Evolutionary conservation across 352 stramenopile genomes (phyloP), one percentile per base, ranked within the genome.

Genomic region (Nothophytophthora sp.): DNA sequence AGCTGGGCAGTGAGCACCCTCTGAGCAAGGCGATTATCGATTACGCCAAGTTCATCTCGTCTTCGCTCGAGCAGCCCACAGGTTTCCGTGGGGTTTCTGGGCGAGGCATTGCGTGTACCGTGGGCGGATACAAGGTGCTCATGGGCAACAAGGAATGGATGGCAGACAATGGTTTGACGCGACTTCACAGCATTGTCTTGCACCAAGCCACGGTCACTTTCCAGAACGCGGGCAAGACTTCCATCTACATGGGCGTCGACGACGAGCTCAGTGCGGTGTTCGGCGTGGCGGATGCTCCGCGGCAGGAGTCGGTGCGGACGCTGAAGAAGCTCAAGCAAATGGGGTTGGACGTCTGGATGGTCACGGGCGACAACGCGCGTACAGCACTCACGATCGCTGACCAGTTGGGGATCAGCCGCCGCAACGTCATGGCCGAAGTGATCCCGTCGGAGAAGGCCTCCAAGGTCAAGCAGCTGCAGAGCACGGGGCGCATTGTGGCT

Each of bases 311-410:
- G 5, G 64, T 74, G 39, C 64, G 73, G 28, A 93, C 93, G 24
- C 70, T 99, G 6, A 73, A 63, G 47, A 86, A 92, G 53, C 79
- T 99, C 18, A 60, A 80, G 29, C 37, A 86, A 25, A 93, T 96
- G 67, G 84, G 89, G 5, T 70, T 99, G 34, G 82, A 98, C 30
- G 86, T 99, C 16, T 98, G 90, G 83, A 99, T 99, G 93, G 68
- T 99, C 11, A 99, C 96, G 15, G 97, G 97, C 19, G 97, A 99
- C 71, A 99, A 99, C 67, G 52, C 60, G 20, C 73, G 81, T 19
- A 99, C 97, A 16, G 97, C 97, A 8, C 53, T 81, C 47, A 86
- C 81, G 16, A 91, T 99, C 52, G 96, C 96, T 0, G 60, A 87
- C 20, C 69, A 96, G 34, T 61, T 99, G 28, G 92, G 96, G 36